Percentiles rank a stretch among this genome's conserved stretches.
Conservation (phyloP, 2,329 filamentous ascomycete genomes). For the Pyricularia pennisetigena region DNA sequence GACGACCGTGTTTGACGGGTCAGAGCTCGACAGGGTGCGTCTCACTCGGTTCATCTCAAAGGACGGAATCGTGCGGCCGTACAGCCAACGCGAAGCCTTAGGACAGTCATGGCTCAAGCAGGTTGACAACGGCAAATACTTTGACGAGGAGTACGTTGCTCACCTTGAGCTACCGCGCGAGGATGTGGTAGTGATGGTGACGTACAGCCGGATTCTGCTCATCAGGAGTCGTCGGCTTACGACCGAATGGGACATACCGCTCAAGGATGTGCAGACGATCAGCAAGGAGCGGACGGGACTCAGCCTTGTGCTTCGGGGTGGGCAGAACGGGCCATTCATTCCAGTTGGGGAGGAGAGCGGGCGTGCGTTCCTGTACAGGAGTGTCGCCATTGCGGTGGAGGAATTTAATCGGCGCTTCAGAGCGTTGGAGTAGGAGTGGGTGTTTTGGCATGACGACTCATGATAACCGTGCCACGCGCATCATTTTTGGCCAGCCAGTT, state of each 20-base stretch:
- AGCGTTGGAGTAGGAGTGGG: slow-evolving; percentile 23
- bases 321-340: slow-evolving; percentile 88
- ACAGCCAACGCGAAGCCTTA: slow-evolving; percentile 87
- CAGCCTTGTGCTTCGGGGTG: slow-evolving; percentile 78
- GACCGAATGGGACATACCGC: slow-evolving; percentile 90
- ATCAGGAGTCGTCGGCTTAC: slow-evolving; percentile 77
- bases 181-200: slow-evolving; percentile 85
- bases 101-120: slow-evolving; percentile 99
- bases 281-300: slow-evolving; percentile 93
- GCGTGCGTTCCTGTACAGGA: slow-evolving; percentile 52
- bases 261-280: slow-evolving; percentile 95
- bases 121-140: slow-evolving; percentile 93
- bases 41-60: slow-evolving; percentile 83
- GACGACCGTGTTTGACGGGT: slow-evolving; percentile 93
- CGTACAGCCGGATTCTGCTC: slow-evolving; percentile 78
- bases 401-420: slow-evolving; percentile 56
- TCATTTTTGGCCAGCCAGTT: neutral
- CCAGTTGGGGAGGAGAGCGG: slow-evolving; percentile 83
- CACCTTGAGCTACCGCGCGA: slow-evolving; percentile 86
- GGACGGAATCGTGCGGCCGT: slow-evolving; percentile 90
- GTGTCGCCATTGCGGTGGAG: slow-evolving; percentile 56
- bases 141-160: slow-evolving; percentile 94
- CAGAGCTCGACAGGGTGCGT: slow-evolving; percentile 90
- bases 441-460: neutral
- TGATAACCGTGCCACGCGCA: neutral